A percentile compares a stretch with the other conserved stretches of the same genome.
phyloP scores from a whole-genome alignment of 371 early-diverging fungal species.

The Thermomucor indicae-seudaticae region DNA sequence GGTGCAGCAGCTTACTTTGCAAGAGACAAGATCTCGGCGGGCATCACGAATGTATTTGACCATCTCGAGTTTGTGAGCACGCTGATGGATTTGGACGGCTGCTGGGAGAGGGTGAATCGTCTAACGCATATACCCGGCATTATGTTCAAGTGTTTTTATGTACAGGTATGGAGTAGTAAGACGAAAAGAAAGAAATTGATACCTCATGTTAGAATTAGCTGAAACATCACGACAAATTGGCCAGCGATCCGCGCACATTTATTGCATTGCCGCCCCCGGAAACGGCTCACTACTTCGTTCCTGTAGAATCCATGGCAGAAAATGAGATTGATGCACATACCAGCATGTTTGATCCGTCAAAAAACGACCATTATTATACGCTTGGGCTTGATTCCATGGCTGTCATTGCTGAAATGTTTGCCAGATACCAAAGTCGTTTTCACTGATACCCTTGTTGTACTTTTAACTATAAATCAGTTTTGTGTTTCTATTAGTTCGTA shows the following conservation, averaged over 20 bases:
- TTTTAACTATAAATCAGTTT: too few species aligned
- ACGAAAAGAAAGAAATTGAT: too few species aligned
- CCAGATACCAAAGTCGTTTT: slow-evolving; percentile 13
- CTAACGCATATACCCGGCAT: slow-evolving; percentile 34
- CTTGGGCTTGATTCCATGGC: slow-evolving; percentile 43
- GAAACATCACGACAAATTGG: slow-evolving; percentile 16
- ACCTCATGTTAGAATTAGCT: slow-evolving; percentile 5
- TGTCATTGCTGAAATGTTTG: slow-evolving; percentile 44
- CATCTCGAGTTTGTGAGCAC: slow-evolving; percentile 51
- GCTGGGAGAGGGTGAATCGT: slow-evolving; percentile 29
- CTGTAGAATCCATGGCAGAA: slow-evolving; percentile 20
- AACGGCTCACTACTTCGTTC: slow-evolving; percentile 26
- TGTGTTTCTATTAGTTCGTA: too few species aligned
- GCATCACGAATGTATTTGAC: slow-evolving; percentile 39
- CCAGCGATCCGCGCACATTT: slow-evolving; percentile 35
- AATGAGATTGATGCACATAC: slow-evolving; percentile 50
- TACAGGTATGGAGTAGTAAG: slow-evolving; percentile 27
- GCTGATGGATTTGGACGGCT: slow-evolving; percentile 30
- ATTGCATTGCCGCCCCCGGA: slow-evolving; percentile 44
- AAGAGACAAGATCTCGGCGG: slow-evolving; percentile 27
- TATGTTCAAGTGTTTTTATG: slow-evolving; percentile 54
- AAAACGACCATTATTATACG: slow-evolving; percentile 48
- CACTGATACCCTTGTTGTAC: too few species aligned
- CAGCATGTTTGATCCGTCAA: slow-evolving; percentile 50
- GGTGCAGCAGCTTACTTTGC: slow-evolving; percentile 46